phyloP scores from a whole-genome alignment of 2,329 filamentous ascomycete species.

The Monilinia vaccinii-corymbosi region DNA sequence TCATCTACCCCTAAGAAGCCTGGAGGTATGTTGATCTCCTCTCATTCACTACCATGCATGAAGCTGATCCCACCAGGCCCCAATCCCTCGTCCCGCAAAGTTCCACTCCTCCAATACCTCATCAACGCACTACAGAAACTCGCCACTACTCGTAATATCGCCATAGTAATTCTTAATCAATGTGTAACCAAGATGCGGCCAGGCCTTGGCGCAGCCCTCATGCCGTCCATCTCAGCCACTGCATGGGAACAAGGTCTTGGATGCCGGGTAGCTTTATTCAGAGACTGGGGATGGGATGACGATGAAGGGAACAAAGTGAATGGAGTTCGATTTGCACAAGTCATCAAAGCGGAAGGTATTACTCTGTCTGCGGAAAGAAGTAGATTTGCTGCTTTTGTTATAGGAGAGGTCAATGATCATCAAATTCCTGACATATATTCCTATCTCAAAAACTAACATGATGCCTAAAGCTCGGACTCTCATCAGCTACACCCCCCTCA shows the following conservation, averaged over 20 bases:
- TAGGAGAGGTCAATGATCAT: conserved; percentile 19
- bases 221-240: conserved; percentile 63
- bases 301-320: conserved; percentile 36
- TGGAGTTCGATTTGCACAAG: conserved; percentile 51
- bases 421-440: neutral
- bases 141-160: conserved; percentile 62
- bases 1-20: conserved; percentile 17
- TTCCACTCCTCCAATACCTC: conserved; percentile 44
- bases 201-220: conserved; percentile 57
- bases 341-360: conserved; percentile 54
- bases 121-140: conserved; percentile 66
- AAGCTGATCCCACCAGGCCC: conserved; percentile 8
- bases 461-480: conserved; percentile 12
- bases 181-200: conserved; percentile 72
- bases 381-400: conserved; percentile 21
- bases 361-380: conserved; percentile 19
- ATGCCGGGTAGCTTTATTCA: conserved; percentile 67
- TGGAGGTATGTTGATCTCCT: conserved; percentile 17
- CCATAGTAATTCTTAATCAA: conserved; percentile 69
- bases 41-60: neutral
- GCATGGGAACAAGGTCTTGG: conserved; percentile 75
- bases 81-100: conserved; percentile 31
- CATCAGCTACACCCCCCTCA: conserved; percentile 9
- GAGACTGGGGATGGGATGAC: conserved; percentile 57
- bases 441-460: conserved; percentile 6